Evolutionary conservation across 73 alveolate genomes (phyloP).

Genomic region (Paramecium tetraurelia): DNA sequence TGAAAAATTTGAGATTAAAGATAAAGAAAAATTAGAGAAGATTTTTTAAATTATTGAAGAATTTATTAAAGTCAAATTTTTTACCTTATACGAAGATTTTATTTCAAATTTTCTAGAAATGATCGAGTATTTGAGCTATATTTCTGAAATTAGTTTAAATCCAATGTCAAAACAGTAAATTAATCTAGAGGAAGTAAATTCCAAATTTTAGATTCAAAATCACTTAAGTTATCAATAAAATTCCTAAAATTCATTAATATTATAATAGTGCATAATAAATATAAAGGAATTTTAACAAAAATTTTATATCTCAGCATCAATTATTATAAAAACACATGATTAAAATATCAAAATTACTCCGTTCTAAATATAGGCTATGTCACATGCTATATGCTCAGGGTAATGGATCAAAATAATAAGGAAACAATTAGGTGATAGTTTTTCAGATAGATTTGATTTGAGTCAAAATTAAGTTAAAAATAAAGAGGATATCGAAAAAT

Average conservation of each 20-base stretch:
- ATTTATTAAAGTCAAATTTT: neutral
- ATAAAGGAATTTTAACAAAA: neutral
- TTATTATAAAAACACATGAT: neutral
- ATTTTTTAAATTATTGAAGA: neutral
- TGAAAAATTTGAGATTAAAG: neutral
- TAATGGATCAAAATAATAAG: neutral
- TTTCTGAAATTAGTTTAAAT: neutral
- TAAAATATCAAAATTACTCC: neutral
- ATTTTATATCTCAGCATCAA: neutral
- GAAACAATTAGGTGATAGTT: neutral
- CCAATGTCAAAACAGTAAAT: neutral
- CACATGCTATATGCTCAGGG: neutral
- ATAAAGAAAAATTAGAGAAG: neutral
- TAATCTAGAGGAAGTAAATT: neutral
- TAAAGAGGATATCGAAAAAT: neutral
- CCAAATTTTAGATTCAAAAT: neutral
- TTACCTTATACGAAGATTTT: neutral
- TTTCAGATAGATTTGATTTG: neutral
- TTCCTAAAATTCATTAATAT: neutral
- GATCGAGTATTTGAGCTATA: neutral
- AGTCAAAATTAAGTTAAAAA: neutral
- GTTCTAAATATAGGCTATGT: neutral
- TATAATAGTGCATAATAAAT: neutral
- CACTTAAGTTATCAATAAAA: too few species aligned
- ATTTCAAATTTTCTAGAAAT: neutral